Conservation (phyloP, 108 stramenopile genomes). For the Schizochytrium sp. region DNA sequence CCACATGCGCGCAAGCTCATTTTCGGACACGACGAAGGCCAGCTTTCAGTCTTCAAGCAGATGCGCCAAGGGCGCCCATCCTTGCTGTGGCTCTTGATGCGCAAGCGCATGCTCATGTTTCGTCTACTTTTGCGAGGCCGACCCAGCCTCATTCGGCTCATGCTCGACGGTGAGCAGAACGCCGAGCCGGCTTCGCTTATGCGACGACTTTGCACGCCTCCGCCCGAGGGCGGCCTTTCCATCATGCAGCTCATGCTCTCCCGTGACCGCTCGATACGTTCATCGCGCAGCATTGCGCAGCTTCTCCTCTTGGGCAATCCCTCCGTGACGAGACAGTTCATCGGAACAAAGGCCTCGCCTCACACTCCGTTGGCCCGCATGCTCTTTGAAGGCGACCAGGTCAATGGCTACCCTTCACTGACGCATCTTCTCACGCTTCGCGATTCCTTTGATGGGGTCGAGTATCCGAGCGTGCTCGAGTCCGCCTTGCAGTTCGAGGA, state of each 20-base stretch:
- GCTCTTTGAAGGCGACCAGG: not conserved
- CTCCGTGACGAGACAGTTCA: not conserved
- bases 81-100: not conserved
- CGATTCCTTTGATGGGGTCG: not conserved
- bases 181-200: not conserved
- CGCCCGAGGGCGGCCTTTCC: not conserved
- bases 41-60: not conserved
- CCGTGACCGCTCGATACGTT: not conserved
- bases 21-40: not conserved
- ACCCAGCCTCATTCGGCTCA: not conserved
- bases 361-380: not conserved
- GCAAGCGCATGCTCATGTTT: not conserved
- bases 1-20: not conserved
- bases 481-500: not conserved
- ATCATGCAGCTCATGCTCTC: not conserved
- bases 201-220: not conserved
- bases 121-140: not conserved
- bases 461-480: constrained; percentile 10
- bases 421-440: not conserved
- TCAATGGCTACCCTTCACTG: not conserved
- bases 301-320: not conserved
- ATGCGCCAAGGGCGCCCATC: not conserved
- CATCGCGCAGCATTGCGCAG: not conserved
- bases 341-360: not conserved
- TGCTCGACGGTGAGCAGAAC: not conserved